Evolutionary conservation across 2,329 filamentous ascomycete species (phyloP), one percentile per base, ranked within the genome.

Genomic region (Cytospora piceae): DNA sequence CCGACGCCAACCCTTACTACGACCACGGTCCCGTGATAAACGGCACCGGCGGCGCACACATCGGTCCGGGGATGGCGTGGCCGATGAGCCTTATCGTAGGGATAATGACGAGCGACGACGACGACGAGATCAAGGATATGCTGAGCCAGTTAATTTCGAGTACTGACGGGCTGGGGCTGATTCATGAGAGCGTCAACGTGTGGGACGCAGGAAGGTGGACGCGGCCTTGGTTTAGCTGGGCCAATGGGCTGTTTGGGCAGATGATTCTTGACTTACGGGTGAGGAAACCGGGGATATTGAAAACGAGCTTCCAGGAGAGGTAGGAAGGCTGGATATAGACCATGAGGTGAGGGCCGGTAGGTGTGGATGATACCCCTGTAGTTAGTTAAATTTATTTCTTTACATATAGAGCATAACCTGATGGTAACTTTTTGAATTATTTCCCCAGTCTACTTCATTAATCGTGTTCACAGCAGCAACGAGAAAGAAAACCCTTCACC

Each of bases 221-320:
- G 17, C 77, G 88, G 77, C 73, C 76, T 75, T 78, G 65, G 68
- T 82, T 81, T 67, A 93, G 91, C 90, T 96, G 92, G 92, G 91
- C 92, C 17, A 95, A 95, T 74, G 92, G 90, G 0, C 86, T 96
- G n/a, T 95, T 94, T 77, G 90, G 91, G 15, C 90, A 94, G 79
- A 92, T 91, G 67, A 85, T 95, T 64, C 77, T 95, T 34, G 90
- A 94, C 77, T 76, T 97, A 59, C 87, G 88, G 55, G 83, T 86
- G 69, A 81, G 92, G 74, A 92, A 92, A 75, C 92, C 92, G 14
- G 81, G 88, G 71, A 74, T 96, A 65, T 75, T 87, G 34, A 71
- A 72, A 34, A 77, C 72, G 68, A 86, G 80, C 70, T 86, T 82
- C 70, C 63, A 67, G 51, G 62, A 63, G 9, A 51, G 62, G 15